Evolutionary conservation across 805 yeast species (phyloP).

Genomic region (Kuraishia hungarica): DNA sequence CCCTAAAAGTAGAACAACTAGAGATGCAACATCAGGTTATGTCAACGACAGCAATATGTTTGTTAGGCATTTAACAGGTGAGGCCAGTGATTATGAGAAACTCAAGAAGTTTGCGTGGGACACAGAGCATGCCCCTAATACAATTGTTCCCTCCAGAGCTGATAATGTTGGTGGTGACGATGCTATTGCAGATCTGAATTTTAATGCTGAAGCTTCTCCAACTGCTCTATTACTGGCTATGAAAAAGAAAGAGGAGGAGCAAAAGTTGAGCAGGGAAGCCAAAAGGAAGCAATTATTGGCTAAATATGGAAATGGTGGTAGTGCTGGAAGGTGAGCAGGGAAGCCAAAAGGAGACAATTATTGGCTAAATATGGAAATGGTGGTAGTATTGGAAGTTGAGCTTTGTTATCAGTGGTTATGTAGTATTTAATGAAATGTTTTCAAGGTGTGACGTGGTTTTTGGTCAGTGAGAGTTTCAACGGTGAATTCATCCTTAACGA

Average conservation of each 20-base stretch:
- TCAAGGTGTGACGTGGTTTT: too few species aligned
- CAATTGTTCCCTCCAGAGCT: conserved; percentile 8
- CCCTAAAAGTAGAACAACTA: conserved; percentile 40
- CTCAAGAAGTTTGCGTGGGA: conserved; percentile 44
- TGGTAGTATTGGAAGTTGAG: too few species aligned
- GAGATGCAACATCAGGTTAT: conserved; percentile 19
- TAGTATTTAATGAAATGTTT: too few species aligned
- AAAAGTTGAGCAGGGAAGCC: conserved; percentile 17
- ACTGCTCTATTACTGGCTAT: conserved; percentile 31
- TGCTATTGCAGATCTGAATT: conserved; percentile 15
- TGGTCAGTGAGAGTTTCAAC: too few species aligned
- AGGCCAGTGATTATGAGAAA: conserved; percentile 43
- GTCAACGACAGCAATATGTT: conserved; percentile 33
- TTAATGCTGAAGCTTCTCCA: conserved; percentile 33
- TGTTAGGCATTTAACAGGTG: conserved; percentile 47
- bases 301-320: conserved; percentile 25
- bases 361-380: conserved; percentile 28
- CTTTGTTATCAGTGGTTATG: too few species aligned
- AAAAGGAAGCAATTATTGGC: conserved; percentile 23
- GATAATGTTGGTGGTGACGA: conserved; percentile 9
- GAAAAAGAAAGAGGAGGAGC: conserved; percentile 23
- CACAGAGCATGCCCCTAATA: conserved; percentile 5
- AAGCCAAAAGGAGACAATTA: conserved; percentile 22
- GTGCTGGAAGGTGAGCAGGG: conserved; percentile 1
- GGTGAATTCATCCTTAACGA: too few species aligned